phyloP scores from a whole-genome alignment of 2,329 filamentous ascomycete genomes.

The Xylariaceae sp. region DNA sequence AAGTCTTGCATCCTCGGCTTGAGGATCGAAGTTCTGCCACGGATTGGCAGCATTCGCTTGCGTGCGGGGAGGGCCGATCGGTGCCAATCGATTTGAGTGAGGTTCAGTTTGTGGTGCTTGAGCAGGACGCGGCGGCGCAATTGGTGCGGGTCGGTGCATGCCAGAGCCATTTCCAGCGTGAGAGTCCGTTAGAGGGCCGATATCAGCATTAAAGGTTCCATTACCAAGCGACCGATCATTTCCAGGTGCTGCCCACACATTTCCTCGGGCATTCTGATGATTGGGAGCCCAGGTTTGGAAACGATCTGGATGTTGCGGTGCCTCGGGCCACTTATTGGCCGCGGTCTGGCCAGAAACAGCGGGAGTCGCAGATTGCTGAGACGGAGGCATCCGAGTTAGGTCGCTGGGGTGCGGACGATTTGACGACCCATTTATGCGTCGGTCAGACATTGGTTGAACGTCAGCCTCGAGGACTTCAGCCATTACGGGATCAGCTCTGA shows the following conservation, averaged over 20 bases:
- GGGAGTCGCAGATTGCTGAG: constrained; percentile 8
- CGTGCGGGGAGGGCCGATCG: constrained; percentile 29
- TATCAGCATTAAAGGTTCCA: constrained; percentile 66
- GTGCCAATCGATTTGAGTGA: constrained; percentile 23
- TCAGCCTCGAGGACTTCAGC: constrained; percentile 9
- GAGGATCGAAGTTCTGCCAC: constrained; percentile 25
- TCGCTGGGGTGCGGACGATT: constrained; percentile 11
- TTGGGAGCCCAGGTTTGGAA: constrained; percentile 48
- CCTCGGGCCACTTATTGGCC: constrained; percentile 25
- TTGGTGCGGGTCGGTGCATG: constrained; percentile 42
- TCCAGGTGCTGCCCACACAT: constrained; percentile 73
- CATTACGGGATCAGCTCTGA: neutral
- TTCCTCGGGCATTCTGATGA: constrained; percentile 46
- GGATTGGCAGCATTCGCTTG: constrained; percentile 8
- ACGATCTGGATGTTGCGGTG: constrained; percentile 38
- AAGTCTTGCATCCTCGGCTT: constrained; percentile 43
- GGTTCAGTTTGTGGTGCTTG: constrained; percentile 19
- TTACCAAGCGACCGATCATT: constrained; percentile 71
- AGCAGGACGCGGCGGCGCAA: constrained; percentile 33
- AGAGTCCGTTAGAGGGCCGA: constrained; percentile 47
- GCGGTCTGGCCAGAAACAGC: constrained; percentile 31
- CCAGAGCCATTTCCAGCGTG: constrained; percentile 32
- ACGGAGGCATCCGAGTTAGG: constrained; percentile 10
- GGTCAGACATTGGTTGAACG: neutral
- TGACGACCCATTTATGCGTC: constrained; percentile 31